phyloP scores from a whole-genome alignment of 139 green algal species.

The Micromonas pusilla region DNA sequence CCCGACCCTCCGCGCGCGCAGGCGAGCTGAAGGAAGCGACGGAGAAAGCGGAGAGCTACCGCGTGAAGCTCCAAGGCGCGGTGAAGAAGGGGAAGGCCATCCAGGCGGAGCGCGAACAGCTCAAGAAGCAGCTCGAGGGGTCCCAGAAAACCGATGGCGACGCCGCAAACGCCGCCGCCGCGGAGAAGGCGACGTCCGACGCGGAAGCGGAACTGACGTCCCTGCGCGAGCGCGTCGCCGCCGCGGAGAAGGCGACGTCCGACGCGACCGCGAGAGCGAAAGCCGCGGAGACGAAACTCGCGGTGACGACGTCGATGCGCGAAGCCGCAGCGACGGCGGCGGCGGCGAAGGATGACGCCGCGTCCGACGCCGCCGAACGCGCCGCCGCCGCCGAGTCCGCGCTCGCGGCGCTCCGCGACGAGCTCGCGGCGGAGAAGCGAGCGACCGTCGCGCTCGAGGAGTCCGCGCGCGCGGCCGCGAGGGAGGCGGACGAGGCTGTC shows the following conservation, averaged over 20 bases:
- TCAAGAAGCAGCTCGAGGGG: not conserved
- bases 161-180: too few relatives aligned
- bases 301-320: not conserved
- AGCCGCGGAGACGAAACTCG: not conserved
- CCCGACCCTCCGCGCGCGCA: too few relatives aligned
- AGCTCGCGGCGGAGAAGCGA: not conserved
- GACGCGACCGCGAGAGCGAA: not conserved
- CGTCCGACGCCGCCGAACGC: not conserved
- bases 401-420: not conserved
- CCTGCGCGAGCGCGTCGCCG: not conserved
- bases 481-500: not conserved
- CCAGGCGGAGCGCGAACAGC: not conserved
- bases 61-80: too few relatives aligned
- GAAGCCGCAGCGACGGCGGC: not conserved
- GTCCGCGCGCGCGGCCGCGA: too few relatives aligned
- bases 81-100: too few relatives aligned
- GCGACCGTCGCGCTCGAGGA: too few relatives aligned
- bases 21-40: too few relatives aligned
- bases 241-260: conserved; percentile 7
- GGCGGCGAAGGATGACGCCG: not conserved
- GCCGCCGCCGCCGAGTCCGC: not conserved
- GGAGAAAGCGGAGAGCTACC: too few relatives aligned
- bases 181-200: not conserved
- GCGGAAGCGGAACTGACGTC: too few relatives aligned
- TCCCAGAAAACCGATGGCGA: too few relatives aligned